A percentile compares a stretch with the other conserved stretches of the same genome.
These are phyloP conservation scores for Rhodotorula mucilaginosa DNA, from an alignment of 1,284 basidiomycete genomes.

Conservation along the genomic window DNA sequence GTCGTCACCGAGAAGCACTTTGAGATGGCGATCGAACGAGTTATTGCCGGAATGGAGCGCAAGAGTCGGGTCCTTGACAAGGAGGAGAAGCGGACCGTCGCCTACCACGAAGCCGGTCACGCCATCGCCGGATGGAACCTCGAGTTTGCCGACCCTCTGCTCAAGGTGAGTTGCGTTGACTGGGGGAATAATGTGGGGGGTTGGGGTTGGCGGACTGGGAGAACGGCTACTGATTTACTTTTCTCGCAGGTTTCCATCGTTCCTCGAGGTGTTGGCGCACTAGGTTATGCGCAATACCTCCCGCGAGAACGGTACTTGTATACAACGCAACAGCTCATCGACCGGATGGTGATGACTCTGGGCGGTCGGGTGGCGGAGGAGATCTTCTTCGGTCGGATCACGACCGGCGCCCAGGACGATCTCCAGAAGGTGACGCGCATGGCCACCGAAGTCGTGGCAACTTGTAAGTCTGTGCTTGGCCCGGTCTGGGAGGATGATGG, in stretches of 20 bases:
- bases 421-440: conserved; percentile 96
- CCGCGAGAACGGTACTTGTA: conserved; percentile 95
- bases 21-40: conserved; percentile 95
- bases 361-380: conserved; percentile 97
- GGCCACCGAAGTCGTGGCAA: conserved; percentile 78
- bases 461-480: conserved; percentile 40
- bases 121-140: conserved; percentile 98
- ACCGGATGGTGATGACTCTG: conserved; percentile 99
- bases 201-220: too few species aligned
- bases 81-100: conserved; percentile 98
- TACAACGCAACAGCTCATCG: conserved; percentile 88
- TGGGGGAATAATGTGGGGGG: too few species aligned
- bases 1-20: conserved; percentile 82
- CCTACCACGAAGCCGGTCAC: conserved; percentile 98
- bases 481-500: too few species aligned
- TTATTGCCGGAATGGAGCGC: conserved; percentile 93
- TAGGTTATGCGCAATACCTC: conserved; percentile 94
- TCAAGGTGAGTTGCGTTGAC: conserved; percentile 58
- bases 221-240: too few species aligned
- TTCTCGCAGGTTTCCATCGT: conserved; percentile 79
- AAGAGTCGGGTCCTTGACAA: conserved; percentile 89
- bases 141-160: conserved; percentile 91
- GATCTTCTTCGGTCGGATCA: conserved; percentile 95
- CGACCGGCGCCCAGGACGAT: conserved; percentile 89
- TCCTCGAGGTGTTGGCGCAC: conserved; percentile 88